Conservation (phyloP, 1,139 yeast genomes). For the Blastobotrys indianensis region DNA sequence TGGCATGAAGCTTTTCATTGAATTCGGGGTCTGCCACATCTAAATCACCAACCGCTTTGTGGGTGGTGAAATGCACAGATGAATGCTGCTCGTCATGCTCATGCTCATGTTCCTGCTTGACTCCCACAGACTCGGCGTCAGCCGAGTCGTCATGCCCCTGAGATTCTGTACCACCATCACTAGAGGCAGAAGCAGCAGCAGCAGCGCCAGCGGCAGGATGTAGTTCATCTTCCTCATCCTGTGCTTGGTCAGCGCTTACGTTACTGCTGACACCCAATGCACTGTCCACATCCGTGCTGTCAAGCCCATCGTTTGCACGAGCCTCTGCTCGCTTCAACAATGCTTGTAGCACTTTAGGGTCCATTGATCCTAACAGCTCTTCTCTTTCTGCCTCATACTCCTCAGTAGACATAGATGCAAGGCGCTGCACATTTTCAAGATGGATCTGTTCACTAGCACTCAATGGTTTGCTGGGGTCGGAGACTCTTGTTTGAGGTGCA, state of each 20-base stretch:
- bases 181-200: no score
- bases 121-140: background rate
- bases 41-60: constrained; percentile 10
- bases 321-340: constrained; percentile 36
- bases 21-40: constrained; percentile 51
- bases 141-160: no score
- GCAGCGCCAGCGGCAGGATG: constrained; percentile 1
- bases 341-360: constrained; percentile 61
- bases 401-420: constrained; percentile 58
- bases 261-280: constrained; percentile 29
- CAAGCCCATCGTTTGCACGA: constrained; percentile 46
- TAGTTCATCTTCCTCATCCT: constrained; percentile 16
- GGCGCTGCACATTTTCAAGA: constrained; percentile 59
- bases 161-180: background rate
- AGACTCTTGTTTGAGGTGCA: background rate
- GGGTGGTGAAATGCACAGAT: constrained; percentile 22
- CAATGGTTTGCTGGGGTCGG: background rate
- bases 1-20: constrained; percentile 69
- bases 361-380: constrained; percentile 59
- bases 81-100: constrained; percentile 2
- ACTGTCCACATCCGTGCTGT: constrained; percentile 42
- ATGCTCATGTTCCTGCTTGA: background rate
- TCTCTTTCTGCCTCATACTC: constrained; percentile 62
- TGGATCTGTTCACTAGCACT: constrained; percentile 34
- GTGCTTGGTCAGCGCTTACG: constrained; percentile 9